phyloP scores from a whole-genome alignment of 345 rosid species.

The Bruguiera parviflora region DNA sequence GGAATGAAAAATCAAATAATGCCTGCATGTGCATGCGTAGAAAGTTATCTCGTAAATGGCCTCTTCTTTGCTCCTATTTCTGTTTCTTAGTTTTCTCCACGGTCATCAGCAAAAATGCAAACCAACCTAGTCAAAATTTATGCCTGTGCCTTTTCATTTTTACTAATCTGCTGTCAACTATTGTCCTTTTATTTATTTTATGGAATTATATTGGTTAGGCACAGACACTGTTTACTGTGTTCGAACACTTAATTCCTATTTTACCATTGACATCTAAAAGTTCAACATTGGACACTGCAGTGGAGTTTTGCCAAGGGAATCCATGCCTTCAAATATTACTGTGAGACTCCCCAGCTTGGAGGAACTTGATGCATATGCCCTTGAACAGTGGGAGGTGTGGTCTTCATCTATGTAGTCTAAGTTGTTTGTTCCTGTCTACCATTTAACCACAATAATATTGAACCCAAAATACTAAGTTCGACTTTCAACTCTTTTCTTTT shows the following conservation, averaged over 20 bases:
- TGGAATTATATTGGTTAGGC: conserved; percentile 15
- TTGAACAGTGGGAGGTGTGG: conserved; percentile 92
- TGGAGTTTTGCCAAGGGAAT: conserved; percentile 85
- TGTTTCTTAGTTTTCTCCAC: not conserved
- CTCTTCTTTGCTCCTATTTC: not conserved
- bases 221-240: not conserved
- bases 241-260: not conserved
- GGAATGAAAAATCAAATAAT: not conserved
- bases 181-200: not conserved
- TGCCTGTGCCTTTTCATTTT: not conserved
- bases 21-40: not conserved
- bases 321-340: conserved; percentile 58
- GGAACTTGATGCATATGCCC: conserved; percentile 79
- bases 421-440: conserved; percentile 14
- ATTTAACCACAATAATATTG: conserved; percentile 2
- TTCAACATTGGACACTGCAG: conserved; percentile 39
- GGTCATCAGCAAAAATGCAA: not conserved
- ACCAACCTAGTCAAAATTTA: not conserved
- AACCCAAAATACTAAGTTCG: too few relatives aligned
- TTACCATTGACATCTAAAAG: not conserved
- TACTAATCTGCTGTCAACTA: not conserved
- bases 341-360: conserved; percentile 65
- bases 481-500: not conserved
- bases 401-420: conserved; percentile 20
- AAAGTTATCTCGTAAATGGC: not conserved